Evolutionary conservation across 2,329 filamentous ascomycete genomes (phyloP), one percentile per base, ranked within the genome.

Genomic region (Paradendryphiella salina): DNA sequence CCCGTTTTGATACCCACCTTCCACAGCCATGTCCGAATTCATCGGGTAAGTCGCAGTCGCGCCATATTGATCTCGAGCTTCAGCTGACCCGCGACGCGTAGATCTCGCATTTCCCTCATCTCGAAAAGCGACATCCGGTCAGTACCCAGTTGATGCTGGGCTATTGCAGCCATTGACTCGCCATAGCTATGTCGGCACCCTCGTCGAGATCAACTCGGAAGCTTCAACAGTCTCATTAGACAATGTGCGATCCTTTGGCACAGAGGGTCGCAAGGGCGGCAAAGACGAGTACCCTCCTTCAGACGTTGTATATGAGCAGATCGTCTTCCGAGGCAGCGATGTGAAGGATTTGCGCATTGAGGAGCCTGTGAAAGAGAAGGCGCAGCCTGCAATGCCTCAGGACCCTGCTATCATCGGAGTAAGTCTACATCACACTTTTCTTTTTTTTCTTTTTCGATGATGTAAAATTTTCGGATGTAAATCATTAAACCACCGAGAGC

Each of bases 401-500:
- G 94, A 99, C 76, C 94, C 94, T 69, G 94, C 94, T 46, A 97
- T 99, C 69, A 84, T 99, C 61, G 90, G 90, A 73, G 94, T 99
- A 87, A 90, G 94, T 92, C 59, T 23, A 46, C 33, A 36, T 28
- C 50, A 49, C 50, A 44, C 37, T 58, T 33, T 47, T 29, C 20
- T 43, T 49, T 40, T 49, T 40, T 17, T 45, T 55, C 49, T 55
- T 55, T 61, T 79, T 77, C 75, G 67, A 85, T 96, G 92, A 96
- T 90, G 89, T 95, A 94, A 78, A 78, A 96, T 89, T 87, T 71
- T 83, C 91, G 92, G 92, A 96, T 96, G 90, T 94, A 90, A 96
- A 95, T 82, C 81, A 80, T 83, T 84, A 67, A 64, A 82, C 85
- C 87, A 87, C 88, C 88, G 88, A 87, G 87, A 88, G 90, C 90